Evolutionary conservation across 345 rosid species (phyloP).

Genomic region (Boechera retrofracta): DNA sequence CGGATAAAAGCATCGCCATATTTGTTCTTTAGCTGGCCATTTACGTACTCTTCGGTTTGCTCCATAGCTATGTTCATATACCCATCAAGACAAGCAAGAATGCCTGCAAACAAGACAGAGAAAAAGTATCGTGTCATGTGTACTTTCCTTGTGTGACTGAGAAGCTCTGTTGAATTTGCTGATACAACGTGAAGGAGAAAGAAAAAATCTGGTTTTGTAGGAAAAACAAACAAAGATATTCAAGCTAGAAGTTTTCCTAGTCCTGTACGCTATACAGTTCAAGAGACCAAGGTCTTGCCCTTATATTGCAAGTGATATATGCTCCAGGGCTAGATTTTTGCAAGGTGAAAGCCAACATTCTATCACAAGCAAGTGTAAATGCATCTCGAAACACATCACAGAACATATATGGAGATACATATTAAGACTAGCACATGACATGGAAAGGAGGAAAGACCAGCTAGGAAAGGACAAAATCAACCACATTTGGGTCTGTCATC

Average conservation of each 20-base stretch:
- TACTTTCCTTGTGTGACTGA: neutral
- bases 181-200: neutral
- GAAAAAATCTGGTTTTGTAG: neutral
- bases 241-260: neutral
- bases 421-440: neutral
- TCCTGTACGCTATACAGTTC: neutral
- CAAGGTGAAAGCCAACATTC: neutral
- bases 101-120: constrained; percentile 80
- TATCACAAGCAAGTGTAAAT: neutral
- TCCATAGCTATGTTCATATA: constrained; percentile 99
- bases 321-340: neutral
- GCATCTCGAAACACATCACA: neutral
- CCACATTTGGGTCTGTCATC: neutral
- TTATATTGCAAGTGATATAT: neutral
- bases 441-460: neutral
- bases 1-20: constrained; percentile 92
- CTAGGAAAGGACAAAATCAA: neutral
- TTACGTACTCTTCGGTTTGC: constrained; percentile 85
- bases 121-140: neutral
- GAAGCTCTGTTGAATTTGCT: neutral
- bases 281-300: constrained; percentile 7
- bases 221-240: neutral
- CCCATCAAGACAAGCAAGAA: constrained; percentile 87
- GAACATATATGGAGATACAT: neutral
- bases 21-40: constrained; percentile 83